Percentiles rank a stretch among this genome's conserved stretches.
phyloP scores from a whole-genome alignment of 2,329 filamentous ascomycete species.

The Colletotrichum sp. region DNA sequence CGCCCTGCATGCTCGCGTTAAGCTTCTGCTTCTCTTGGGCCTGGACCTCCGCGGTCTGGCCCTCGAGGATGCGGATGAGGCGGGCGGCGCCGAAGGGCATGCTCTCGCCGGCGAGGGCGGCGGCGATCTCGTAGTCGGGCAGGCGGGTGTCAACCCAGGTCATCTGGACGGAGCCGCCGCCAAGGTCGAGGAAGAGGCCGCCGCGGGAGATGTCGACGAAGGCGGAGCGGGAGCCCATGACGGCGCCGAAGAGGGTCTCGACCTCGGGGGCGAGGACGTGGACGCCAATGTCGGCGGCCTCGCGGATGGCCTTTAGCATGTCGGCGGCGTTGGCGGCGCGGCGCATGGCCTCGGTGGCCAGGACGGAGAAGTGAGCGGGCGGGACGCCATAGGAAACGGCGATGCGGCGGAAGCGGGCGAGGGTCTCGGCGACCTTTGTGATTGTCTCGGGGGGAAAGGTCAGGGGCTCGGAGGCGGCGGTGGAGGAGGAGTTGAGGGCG shows the following conservation, averaged over 20 bases:
- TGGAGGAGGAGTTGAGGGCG: conserved; percentile 64
- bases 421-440: conserved; percentile 65
- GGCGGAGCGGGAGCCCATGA: conserved; percentile 79
- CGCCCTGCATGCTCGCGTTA: conserved; percentile 59
- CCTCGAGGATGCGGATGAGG: conserved; percentile 55
- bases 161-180: conserved; percentile 74
- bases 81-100: conserved; percentile 67
- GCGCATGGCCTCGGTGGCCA: conserved; percentile 90
- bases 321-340: conserved; percentile 75
- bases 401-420: conserved; percentile 74
- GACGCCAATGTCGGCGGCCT: conserved; percentile 67
- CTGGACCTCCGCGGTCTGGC: conserved; percentile 42
- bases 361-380: conserved; percentile 68
- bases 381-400: conserved; percentile 75
- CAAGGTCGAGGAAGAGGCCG: conserved; percentile 86
- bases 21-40: conserved; percentile 60
- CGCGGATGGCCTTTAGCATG: conserved; percentile 70
- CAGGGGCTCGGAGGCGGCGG: conserved; percentile 28
- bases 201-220: conserved; percentile 64
- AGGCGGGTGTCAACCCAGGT: conserved; percentile 62
- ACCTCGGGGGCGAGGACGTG: conserved; percentile 78
- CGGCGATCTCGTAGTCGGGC: conserved; percentile 54
- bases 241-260: conserved; percentile 81
- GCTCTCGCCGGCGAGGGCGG: conserved; percentile 60
- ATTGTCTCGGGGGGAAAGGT: conserved; percentile 64